Percentiles rank a stretch among this genome's conserved stretches.
Conservation (phyloP, 495 filamentous ascomycete species). For the Physcia stellaris region DNA sequence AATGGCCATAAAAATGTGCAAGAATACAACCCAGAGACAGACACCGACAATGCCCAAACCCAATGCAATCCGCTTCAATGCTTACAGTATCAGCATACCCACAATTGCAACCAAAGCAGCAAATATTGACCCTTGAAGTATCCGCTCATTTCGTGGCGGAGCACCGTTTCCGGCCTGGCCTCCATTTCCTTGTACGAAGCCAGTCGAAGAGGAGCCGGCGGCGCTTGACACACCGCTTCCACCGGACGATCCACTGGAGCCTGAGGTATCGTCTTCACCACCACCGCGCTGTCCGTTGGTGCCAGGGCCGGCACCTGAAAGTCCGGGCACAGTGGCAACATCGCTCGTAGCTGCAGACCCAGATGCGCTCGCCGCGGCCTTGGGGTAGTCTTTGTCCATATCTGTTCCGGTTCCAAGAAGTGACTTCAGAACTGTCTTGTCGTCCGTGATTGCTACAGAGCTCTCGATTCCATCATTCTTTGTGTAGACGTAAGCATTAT, state of each 20-base stretch:
- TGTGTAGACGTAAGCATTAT: conserved; percentile 64
- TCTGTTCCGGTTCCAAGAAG: conserved; percentile 65
- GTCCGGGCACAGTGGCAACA: conserved; percentile 25
- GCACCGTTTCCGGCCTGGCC: conserved; percentile 21
- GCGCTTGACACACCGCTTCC: conserved; percentile 6
- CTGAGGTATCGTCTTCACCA: conserved; percentile 7
- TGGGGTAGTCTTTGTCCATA: conserved; percentile 38
- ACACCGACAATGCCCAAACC: not conserved
- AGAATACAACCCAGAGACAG: conserved; percentile 6
- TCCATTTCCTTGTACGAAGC: conserved; percentile 19
- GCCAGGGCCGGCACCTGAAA: conserved; percentile 26
- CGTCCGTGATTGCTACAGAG: conserved; percentile 61
- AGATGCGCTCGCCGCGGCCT: conserved; percentile 13
- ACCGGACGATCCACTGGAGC: conserved; percentile 8
- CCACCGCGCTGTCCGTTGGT: conserved; percentile 17
- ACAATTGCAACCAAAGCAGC: conserved; percentile 42
- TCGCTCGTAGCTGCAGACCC: conserved; percentile 19
- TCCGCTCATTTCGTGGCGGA: conserved; percentile 26
- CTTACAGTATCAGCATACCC: conserved; percentile 40
- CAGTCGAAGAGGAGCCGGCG: conserved; percentile 2
- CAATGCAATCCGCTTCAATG: conserved; percentile 1
- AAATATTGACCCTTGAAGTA: conserved; percentile 39
- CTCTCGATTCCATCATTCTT: conserved; percentile 50
- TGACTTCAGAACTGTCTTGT: conserved; percentile 64
- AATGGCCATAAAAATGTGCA: conserved; percentile 5